Evolutionary conservation across 2,329 filamentous ascomycete genomes (phyloP), one percentile per base, ranked within the genome.

Genomic region (Teratosphaeria nubilosa): DNA sequence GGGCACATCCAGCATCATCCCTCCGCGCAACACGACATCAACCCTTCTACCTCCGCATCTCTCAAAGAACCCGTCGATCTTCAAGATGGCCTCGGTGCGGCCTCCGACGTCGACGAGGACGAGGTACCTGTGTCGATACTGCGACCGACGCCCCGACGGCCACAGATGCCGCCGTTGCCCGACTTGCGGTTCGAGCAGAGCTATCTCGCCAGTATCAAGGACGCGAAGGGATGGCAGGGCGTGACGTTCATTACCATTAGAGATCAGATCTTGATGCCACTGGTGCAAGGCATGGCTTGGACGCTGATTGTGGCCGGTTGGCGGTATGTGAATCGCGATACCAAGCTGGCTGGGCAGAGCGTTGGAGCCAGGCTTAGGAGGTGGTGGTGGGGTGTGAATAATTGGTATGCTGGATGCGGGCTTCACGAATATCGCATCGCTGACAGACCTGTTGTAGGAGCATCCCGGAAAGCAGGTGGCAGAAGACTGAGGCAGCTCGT

Each of bases 101-200:
- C 71, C 25, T 74, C 77, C 45, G 75, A 79, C 1, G 74, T 78
- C 1, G 80, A 81, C 30, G 83, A 86, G 55, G 85, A 86, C 59
- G 86, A 89, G 57, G 84, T 90, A 24, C 86, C 86, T 13, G 78
- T 86, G 61, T 86, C 83, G 63, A 80, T 86, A 5, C 73, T 91
- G 55, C 78, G 78, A 51, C 80, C 77, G 2, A 65, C 75, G 7
- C 77, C 77, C n/a, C 78, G 84, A 53, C 73, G 78, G 57, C 76
- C 76, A 55, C 78, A 66, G 57, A 82, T 96, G 69, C 91, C 91
- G 53, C 84, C 84, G 3, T 72, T 87, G 53, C 85, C 85, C 3
- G 94, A 99, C 76, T 78, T 99, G 64, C 84, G 94, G 51, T 97
- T 97, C 75, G 94, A 99, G 77, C 94, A 99, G 81, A 96, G 91